These are phyloP conservation scores for Nymphaea thermarum DNA, from an alignment of 164 flowering plant species.

Conservation along the genomic window DNA sequence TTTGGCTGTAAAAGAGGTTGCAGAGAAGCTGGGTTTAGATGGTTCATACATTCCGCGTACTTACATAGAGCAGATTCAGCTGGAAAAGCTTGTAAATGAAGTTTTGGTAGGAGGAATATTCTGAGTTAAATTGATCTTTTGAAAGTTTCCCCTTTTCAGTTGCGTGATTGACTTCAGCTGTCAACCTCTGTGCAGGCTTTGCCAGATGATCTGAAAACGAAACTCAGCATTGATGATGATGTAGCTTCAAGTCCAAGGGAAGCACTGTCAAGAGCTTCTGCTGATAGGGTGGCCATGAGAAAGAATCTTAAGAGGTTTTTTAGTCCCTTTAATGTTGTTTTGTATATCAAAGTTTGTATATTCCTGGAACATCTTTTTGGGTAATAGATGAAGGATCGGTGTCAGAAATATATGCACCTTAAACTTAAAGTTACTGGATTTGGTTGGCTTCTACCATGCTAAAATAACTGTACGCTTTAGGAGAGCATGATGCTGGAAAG, in stretches of 20 bases:
- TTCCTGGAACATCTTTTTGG: too few species aligned
- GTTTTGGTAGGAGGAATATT: slow-evolving; percentile 53
- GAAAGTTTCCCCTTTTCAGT: not conserved
- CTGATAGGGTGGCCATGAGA: slow-evolving; percentile 47
- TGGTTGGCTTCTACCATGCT: too few species aligned
- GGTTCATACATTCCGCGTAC: slow-evolving; percentile 90
- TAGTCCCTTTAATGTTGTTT: too few species aligned
- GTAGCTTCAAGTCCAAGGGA: slow-evolving; percentile 74
- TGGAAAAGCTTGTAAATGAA: slow-evolving; percentile 90
- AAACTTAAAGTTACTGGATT: too few species aligned
- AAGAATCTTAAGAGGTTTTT: slow-evolving; percentile 48
- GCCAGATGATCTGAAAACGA: slow-evolving; percentile 88
- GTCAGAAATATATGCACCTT: too few species aligned
- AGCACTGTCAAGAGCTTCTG: slow-evolving; percentile 63
- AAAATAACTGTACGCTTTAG: too few species aligned
- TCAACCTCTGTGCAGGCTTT: slow-evolving; percentile 36
- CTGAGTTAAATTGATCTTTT: not conserved
- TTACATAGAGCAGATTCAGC: slow-evolving; percentile 94
- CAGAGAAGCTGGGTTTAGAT: slow-evolving; percentile 74
- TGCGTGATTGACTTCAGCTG: not conserved
- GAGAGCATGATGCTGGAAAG: too few species aligned
- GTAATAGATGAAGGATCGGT: too few species aligned
- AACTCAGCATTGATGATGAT: slow-evolving; percentile 90
- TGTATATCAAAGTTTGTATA: too few species aligned
- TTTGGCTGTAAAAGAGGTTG: slow-evolving; percentile 38